Evolutionary conservation across 2,329 filamentous ascomycete species (phyloP).

Genomic region (Alternaria tenuissima): DNA sequence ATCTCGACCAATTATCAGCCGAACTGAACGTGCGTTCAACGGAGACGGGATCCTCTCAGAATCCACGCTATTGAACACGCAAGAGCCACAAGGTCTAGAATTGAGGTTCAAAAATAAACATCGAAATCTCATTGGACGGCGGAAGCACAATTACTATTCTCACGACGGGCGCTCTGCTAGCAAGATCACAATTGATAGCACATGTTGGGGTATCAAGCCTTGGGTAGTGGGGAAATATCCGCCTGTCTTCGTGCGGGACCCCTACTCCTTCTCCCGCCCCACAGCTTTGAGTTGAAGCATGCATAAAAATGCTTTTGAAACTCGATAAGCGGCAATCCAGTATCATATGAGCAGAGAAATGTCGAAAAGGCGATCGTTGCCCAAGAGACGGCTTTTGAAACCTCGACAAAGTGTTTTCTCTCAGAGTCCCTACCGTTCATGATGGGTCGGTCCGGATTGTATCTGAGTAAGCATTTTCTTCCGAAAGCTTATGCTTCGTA

Average conservation of each 20-base stretch:
- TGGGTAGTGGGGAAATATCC: constrained; percentile 1
- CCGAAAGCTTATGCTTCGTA: constrained; percentile 8
- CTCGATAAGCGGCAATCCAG: not conserved
- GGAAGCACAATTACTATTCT: not conserved
- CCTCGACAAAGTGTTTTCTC: not conserved
- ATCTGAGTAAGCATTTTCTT: not conserved
- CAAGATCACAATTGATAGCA: not conserved
- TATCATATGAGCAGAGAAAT: not conserved
- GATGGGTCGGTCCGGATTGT: not conserved
- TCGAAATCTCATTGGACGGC: not conserved
- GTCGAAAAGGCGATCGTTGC: not conserved
- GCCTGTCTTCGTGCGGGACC: not conserved
- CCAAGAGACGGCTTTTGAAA: not conserved
- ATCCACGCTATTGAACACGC: constrained; percentile 18
- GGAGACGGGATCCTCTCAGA: constrained; percentile 5
- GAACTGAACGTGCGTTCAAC: constrained; percentile 7
- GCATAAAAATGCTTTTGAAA: constrained; percentile 1
- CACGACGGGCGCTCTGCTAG: not conserved
- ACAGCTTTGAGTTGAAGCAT: not conserved
- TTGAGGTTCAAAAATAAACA: constrained; percentile 5
- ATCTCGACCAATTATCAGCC: not conserved
- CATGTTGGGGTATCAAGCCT: not conserved
- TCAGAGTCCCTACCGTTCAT: not conserved
- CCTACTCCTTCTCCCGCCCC: not conserved
- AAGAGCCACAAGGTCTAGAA: constrained; percentile 13